A percentile compares a stretch with the other conserved stretches of the same genome.
These are phyloP conservation scores for Ophiosphaerella herpotricha DNA, from an alignment of 2,329 filamentous ascomycete species.

Conservation along the genomic window DNA sequence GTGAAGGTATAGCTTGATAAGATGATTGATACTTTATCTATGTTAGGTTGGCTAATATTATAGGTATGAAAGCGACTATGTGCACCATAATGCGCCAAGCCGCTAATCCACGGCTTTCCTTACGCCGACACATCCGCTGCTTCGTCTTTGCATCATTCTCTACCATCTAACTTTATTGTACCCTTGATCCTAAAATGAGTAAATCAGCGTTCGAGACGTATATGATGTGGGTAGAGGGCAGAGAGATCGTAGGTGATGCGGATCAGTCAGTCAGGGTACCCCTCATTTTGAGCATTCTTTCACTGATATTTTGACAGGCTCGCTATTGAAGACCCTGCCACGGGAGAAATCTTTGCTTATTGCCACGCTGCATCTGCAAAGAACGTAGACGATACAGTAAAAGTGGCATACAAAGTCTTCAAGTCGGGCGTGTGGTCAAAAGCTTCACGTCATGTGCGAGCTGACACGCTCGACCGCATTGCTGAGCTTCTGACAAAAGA, in stretches of 20 bases:
- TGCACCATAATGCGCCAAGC: no score
- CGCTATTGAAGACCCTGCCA: constrained; percentile 59
- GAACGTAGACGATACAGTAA: constrained; percentile 52
- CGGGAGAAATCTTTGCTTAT: constrained; percentile 57
- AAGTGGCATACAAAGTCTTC: constrained; percentile 54
- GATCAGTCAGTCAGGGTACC: constrained; percentile 51
- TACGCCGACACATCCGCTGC: no score
- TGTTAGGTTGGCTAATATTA: no score
- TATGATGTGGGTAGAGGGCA: constrained; percentile 51
- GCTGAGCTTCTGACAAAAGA: constrained; percentile 59
- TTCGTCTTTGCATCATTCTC: no score
- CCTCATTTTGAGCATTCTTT: constrained; percentile 10
- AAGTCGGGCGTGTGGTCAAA: constrained; percentile 61
- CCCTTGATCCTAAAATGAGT: constrained; percentile 9
- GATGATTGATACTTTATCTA: no score
- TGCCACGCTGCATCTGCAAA: constrained; percentile 55
- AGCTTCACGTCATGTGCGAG: constrained; percentile 61
- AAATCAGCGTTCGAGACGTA: constrained; percentile 14
- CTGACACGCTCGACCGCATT: constrained; percentile 65
- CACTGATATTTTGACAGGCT: constrained; percentile 48
- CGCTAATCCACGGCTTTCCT: no score
- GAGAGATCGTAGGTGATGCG: constrained; percentile 48
- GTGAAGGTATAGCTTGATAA: no score
- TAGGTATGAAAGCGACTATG: no score
- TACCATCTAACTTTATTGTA: not conserved